Base-by-base conservation (phyloP, 345 rosid genomes). In the Acer campestre region DNA sequence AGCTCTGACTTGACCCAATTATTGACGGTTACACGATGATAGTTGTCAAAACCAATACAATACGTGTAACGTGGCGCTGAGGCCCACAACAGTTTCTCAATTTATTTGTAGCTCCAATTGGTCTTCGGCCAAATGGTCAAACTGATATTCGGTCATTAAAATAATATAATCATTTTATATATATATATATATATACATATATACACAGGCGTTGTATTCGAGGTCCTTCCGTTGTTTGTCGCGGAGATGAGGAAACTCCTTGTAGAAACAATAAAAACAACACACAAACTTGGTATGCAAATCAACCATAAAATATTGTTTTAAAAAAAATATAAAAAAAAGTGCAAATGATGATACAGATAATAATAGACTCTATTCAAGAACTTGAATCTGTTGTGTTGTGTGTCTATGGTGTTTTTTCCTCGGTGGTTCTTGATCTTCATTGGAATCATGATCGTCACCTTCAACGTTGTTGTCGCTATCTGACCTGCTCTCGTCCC, bases 331-430 rank as follows among this genome's bases (percentile, higher is more conserved):
- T 4, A 31, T 27, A 76, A 16, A 49, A 16, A 31, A 31, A 31
- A 31, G 38, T 31, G 62, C 0, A 23, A 31, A 31, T 13, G 46
- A 25, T 25, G 67, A 46, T 38, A 13, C 46, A 13, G 25, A 66
- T 29, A 31, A 8, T 31, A 31, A 31, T 31, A 79, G 56, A 66
- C 0, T 84, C 97, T 75, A 38, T 85, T 94, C 98, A 70, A 94
- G 97, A 75, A 88, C 93, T 71, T 88, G 93, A 71, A 93, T 94
- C 76, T 92, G 97, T 40, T 75, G 64, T 13, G 89, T 82, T 73
- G 91, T 91, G 83, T 94, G 98, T 44, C 98, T 84, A 35, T 89
- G 93, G 76, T 90, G 93, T 80, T 83, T 87, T 84, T 82, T 91
- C 84, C 79, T 84, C 4, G 87, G 86, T 2, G 71, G 80, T 49